Percentiles rank a stretch among this genome's conserved stretches.
Evolutionary conservation across 129 eudicot genomes (phyloP).

Genomic region (Lactuca saligna): DNA sequence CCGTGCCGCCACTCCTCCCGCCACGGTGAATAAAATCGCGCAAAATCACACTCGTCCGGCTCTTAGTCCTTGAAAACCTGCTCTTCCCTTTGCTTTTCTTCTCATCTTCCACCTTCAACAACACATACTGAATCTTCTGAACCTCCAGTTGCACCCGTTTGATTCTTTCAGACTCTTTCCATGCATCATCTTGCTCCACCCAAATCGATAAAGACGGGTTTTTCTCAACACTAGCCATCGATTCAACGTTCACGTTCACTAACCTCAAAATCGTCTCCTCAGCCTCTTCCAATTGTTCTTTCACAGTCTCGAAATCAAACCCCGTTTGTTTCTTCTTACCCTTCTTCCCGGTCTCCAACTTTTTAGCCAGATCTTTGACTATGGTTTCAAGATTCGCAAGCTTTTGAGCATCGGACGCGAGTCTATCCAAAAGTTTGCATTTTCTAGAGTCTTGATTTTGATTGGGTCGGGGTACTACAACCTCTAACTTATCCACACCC

Average conservation of each 20-base stretch:
- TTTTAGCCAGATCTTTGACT: conserved; percentile 53
- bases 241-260: conserved; percentile 50
- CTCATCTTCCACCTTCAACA: conserved; percentile 64
- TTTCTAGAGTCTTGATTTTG: conserved; percentile 28
- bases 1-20: conserved; percentile 40
- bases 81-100: conserved; percentile 60
- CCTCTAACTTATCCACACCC: conserved; percentile 58
- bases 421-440: conserved; percentile 59
- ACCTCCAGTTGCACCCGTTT: conserved; percentile 77
- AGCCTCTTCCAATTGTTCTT: conserved; percentile 65
- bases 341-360: conserved; percentile 52
- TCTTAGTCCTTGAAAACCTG: conserved; percentile 63
- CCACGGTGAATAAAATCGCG: conserved; percentile 67
- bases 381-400: conserved; percentile 51
- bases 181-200: conserved; percentile 52
- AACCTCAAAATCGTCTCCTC: conserved; percentile 61
- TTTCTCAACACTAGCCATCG: conserved; percentile 52
- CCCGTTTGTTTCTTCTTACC: conserved; percentile 37
- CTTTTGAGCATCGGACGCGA: conserved; percentile 68
- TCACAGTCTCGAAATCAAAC: conserved; percentile 58
- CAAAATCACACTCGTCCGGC: conserved; percentile 56
- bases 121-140: conserved; percentile 67
- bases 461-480: background rate
- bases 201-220: conserved; percentile 41
- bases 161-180: conserved; percentile 77